Base-by-base conservation (phyloP, 2,329 filamentous ascomycete genomes). In the Diaporthe eres region DNA sequence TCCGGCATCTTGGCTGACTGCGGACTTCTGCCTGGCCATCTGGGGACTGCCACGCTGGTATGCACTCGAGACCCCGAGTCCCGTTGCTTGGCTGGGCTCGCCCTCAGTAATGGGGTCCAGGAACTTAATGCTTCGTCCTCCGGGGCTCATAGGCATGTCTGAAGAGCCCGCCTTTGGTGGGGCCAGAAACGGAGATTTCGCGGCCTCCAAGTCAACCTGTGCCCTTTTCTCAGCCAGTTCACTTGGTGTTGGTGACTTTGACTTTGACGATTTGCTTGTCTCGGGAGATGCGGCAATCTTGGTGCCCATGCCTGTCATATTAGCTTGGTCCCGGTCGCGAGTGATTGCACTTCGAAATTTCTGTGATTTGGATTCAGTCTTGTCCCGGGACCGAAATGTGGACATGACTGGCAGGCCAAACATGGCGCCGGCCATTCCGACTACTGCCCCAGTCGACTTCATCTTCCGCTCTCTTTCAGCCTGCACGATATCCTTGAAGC, bases 401-500 rank as follows among this genome's bases (percentile, higher is more conserved):
- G 34, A 80, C 71, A 63, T 75, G 68, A 77, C 75, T 4, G 78
- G 75, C 12, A 78, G 53, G 22, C 75, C 78, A 19, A 84, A 78
- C 60, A 79, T 81, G 12, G 80, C 72, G 3, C 75, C 72, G 1
- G 75, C 61, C 75, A 77, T 77, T 49, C 55, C 79, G 78, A 57
- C 81, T 77, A 58, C 80, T 79, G 10, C 78, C 53, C 42, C 81
- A 75, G 47, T 78, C 9, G 67, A 28, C 60, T 70, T 79, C 8
- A 81, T 78, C 61, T 82, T 79, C 55, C 82, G 81, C 75, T 83
- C 82, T 53, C 83, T 84, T 72, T 86, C 83, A 67, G 84, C 83
- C 76, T 86, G 82, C n/a, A 89, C 87, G 57, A 93, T 85, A 53
- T 87, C 85, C 77, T 88, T 82, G 79, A 94, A 92, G 65, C 90